These are phyloP conservation scores for Saitozyma podzolica DNA, from an alignment of 768 basidiomycete genomes.

Conservation along the genomic window DNA sequence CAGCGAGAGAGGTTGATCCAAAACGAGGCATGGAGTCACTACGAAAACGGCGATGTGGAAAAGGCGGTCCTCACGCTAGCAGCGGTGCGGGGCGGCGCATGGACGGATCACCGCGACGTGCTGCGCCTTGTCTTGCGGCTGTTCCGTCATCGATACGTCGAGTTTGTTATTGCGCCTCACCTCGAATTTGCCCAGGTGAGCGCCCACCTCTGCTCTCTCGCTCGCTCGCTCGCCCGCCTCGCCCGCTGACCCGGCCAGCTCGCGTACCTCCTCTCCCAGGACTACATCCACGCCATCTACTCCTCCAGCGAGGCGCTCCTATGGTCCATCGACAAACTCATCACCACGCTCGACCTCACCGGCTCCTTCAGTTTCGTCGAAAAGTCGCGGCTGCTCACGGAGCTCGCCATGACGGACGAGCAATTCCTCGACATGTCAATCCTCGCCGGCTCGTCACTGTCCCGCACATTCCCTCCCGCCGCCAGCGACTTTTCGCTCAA, in stretches of 20 bases:
- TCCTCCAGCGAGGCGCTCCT: slow-evolving; percentile 86
- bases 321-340: slow-evolving; percentile 71
- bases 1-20: slow-evolving; percentile 42
- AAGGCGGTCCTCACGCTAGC: slow-evolving; percentile 83
- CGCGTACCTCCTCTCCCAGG: slow-evolving; percentile 87
- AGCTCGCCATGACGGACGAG: slow-evolving; percentile 71
- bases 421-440: slow-evolving; percentile 94
- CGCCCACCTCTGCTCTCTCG: slow-evolving; percentile 24
- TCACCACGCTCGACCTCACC: slow-evolving; percentile 79
- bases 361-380: slow-evolving; percentile 75
- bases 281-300: slow-evolving; percentile 91
- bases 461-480: slow-evolving; percentile 57
- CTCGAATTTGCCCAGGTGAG: slow-evolving; percentile 91
- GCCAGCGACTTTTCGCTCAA: slow-evolving; percentile 48
- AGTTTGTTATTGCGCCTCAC: slow-evolving; percentile 95
- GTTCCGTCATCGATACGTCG: slow-evolving; percentile 90
- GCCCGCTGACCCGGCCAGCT: slow-evolving; percentile 59
- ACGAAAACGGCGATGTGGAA: slow-evolving; percentile 88
- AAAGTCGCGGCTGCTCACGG: slow-evolving; percentile 70
- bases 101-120: slow-evolving; percentile 76
- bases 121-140: slow-evolving; percentile 89
- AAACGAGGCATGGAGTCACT: slow-evolving; percentile 83
- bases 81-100: slow-evolving; percentile 61
- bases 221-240: neutral
- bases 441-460: slow-evolving; percentile 80